Base-by-base conservation (phyloP, 495 filamentous ascomycete genomes). In the Daldinia vernicosa region DNA sequence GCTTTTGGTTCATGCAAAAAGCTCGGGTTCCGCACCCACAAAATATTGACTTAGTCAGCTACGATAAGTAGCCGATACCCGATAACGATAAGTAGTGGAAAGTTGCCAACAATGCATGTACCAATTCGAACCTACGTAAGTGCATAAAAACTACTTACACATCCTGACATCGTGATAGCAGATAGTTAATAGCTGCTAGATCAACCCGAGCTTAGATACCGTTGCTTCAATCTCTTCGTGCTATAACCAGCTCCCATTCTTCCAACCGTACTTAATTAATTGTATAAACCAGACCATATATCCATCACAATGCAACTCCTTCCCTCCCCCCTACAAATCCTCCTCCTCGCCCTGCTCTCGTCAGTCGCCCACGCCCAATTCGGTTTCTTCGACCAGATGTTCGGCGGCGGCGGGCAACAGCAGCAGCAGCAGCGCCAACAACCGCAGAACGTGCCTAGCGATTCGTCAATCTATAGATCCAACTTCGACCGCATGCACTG, bases 321-420 rank as follows among this genome's bases (percentile, higher is more conserved):
- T 1, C 19, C 55, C 24, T 39, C 19, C 47, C 53, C 63, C 47
- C 7, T 67, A 24, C 60, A 59, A 9, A n/a, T 74, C 50, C 56
- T 79, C 35, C 55, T 75, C 14, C 57, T 83, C 62, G 43, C 79
- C 30, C 63, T 83, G 27, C 67, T 83, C 32, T 37, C 75, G 27
- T 74, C 76, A 62, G 28, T 75, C 24, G 79, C 77, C 4, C 72
- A 76, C 19, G 84, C 84, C 0, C 94, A 97, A 81, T 97, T 97
- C 82, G 87, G 89, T 76, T 93, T 94, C 85, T 94, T 94, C 82
- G 93, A 97, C 72, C 92, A 97, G 67, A 88, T 88, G 86, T 88
- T 88, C 75, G 85, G 86, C 66, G 84, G 85, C 76, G 75, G 82
- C 83, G 45, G 47, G 9, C 15, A 19, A 4, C 82, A 88, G 50